Percentiles rank a stretch among this genome's conserved stretches.
phyloP scores from a whole-genome alignment of 106 monocot genomes.

The Narthecium ossifragum region DNA sequence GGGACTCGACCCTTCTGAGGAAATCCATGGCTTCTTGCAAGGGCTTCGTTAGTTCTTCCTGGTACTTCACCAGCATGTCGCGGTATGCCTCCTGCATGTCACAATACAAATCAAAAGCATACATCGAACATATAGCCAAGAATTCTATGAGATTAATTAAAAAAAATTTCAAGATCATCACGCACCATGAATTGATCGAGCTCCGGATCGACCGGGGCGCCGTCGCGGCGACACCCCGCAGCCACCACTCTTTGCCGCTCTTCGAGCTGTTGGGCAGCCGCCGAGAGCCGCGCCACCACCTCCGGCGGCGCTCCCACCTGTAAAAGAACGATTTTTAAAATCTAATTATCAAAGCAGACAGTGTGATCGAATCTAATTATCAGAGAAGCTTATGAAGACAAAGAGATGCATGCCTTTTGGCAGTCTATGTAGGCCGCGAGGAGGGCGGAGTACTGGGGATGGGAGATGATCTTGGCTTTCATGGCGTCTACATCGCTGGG shows the following conservation, averaged over 20 bases:
- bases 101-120: too few species aligned
- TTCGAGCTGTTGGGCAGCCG: slow-evolving; percentile 39
- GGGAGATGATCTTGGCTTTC: slow-evolving; percentile 92
- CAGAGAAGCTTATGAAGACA: too few species aligned
- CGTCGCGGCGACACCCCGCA: slow-evolving; percentile 16
- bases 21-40: slow-evolving; percentile 76
- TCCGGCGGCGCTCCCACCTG: slow-evolving; percentile 95
- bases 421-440: slow-evolving; percentile 86
- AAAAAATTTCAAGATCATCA: too few species aligned
- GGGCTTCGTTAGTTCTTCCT: slow-evolving; percentile 62
- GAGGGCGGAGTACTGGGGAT: slow-evolving; percentile 79
- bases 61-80: slow-evolving; percentile 71
- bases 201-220: slow-evolving; percentile 53
- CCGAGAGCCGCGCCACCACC: slow-evolving; percentile 47
- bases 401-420: slow-evolving; percentile 56
- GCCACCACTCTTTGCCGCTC: slow-evolving; percentile 17
- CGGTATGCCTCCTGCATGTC: slow-evolving; percentile 62
- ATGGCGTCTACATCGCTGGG: slow-evolving; percentile 36
- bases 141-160: neutral
- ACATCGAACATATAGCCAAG: neutral
- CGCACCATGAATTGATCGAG: slow-evolving; percentile 96
- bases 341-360: too few species aligned
- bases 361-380: too few species aligned
- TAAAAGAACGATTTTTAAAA: too few species aligned
- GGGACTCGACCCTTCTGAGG: slow-evolving; percentile 46